These are phyloP conservation scores for Magnusiomyces fungicola DNA, from an alignment of 1,139 yeast genomes.

Conservation along the genomic window DNA sequence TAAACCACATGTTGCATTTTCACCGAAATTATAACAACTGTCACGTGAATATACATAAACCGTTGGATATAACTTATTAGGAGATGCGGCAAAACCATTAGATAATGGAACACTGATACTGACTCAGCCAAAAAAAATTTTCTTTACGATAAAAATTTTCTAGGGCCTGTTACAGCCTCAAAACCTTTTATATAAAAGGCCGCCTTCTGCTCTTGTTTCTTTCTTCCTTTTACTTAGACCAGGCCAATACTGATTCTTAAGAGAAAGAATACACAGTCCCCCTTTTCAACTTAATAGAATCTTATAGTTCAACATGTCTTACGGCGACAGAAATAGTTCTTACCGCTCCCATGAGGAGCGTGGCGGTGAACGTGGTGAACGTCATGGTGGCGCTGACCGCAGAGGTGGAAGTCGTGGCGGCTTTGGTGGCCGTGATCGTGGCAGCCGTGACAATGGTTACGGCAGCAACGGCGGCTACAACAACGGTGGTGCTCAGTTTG, in stretches of 20 bases:
- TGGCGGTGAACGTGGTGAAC: conserved; percentile 21
- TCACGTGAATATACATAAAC: too few species aligned
- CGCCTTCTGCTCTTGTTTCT: neutral
- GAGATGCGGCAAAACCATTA: too few species aligned
- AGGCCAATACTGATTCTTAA: too few species aligned
- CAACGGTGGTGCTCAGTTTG: conserved; percentile 36
- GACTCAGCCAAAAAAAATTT: neutral
- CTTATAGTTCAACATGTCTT: too few species aligned
- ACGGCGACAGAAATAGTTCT: conserved; percentile 37
- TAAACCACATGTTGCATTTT: too few species aligned
- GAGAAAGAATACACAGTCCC: too few species aligned
- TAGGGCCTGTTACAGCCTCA: too few species aligned
- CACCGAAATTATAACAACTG: too few species aligned
- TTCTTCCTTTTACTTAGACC: too few species aligned
- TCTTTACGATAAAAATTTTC: too few species aligned
- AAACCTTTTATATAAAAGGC: neutral
- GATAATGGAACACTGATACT: neutral
- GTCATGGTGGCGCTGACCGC: conserved; percentile 4
- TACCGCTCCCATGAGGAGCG: conserved; percentile 22
- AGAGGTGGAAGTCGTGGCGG: conserved; percentile 11
- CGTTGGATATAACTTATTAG: too few species aligned
- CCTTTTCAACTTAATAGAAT: too few species aligned
- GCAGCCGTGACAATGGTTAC: conserved; percentile 16
- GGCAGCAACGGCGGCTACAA: conserved; percentile 19
- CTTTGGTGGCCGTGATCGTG: conserved; percentile 15